phyloP scores from a whole-genome alignment of 805 yeast genomes.

The Candida sakaeoensis region DNA sequence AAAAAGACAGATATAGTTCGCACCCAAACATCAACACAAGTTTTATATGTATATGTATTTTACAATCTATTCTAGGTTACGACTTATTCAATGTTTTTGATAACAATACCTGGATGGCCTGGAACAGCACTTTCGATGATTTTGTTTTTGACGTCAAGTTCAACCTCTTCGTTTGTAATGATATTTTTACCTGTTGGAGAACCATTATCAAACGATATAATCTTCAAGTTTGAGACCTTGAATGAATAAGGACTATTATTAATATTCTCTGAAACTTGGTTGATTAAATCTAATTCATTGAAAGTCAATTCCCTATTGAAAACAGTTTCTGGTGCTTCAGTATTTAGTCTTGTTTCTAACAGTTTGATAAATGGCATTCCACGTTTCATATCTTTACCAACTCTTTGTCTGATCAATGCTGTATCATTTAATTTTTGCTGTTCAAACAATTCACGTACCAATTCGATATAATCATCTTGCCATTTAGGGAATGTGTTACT shows the following conservation, averaged over 20 bases:
- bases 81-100: conserved; percentile 55
- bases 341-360: conserved; percentile 73
- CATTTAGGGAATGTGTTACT: conserved; percentile 76
- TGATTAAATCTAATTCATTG: conserved; percentile 68
- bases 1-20: background rate
- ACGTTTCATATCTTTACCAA: conserved; percentile 89
- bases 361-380: conserved; percentile 96
- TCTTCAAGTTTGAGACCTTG: conserved; percentile 51
- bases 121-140: conserved; percentile 83
- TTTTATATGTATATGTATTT: background rate
- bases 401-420: conserved; percentile 57
- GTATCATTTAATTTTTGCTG: conserved; percentile 60
- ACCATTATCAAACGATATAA: conserved; percentile 63
- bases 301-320: conserved; percentile 87
- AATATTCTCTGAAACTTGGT: conserved; percentile 51
- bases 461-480: conserved; percentile 57
- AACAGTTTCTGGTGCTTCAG: conserved; percentile 70
- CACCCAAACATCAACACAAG: background rate
- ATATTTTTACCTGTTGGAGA: conserved; percentile 59
- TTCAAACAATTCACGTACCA: conserved; percentile 75
- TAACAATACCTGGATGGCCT: conserved; percentile 84
- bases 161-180: conserved; percentile 65
- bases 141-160: conserved; percentile 61
- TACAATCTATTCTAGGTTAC: background rate
- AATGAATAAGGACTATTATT: conserved; percentile 60